Percentiles rank a stretch among this genome's conserved stretches.
Conservation (phyloP, 1,284 basidiomycete species). For the Cutaneotrichosporon sp. region DNA sequence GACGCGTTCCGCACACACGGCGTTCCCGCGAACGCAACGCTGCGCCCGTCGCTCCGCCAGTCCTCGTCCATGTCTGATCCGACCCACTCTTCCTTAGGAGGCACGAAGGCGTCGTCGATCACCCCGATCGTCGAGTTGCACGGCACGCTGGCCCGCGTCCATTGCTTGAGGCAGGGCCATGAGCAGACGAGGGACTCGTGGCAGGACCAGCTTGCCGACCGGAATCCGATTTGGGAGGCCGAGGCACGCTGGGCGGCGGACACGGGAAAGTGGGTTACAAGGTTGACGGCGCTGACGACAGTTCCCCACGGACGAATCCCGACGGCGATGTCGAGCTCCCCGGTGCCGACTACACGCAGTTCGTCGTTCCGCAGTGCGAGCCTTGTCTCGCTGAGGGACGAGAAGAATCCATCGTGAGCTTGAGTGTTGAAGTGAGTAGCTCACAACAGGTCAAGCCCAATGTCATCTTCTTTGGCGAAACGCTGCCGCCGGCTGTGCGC, state of each 20-base stretch:
- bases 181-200: constrained; percentile 62
- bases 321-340: constrained; percentile 88
- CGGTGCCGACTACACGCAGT: constrained; percentile 67
- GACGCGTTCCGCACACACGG: not conserved
- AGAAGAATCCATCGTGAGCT: constrained; percentile 6
- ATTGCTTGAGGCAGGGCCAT: constrained; percentile 66
- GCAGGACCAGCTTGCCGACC: constrained; percentile 63
- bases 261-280: constrained; percentile 51
- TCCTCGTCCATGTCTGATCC: not conserved
- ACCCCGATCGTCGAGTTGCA: constrained; percentile 71
- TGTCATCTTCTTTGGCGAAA: constrained; percentile 81
- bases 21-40: not conserved
- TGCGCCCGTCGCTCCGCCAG: not conserved
- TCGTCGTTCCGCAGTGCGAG: constrained; percentile 71
- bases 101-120: not conserved
- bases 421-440: not conserved
- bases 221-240: constrained; percentile 74
- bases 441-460: constrained; percentile 62
- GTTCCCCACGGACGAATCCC: constrained; percentile 72
- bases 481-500: constrained; percentile 60
- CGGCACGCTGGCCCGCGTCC: constrained; percentile 77
- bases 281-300: constrained; percentile 13
- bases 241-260: constrained; percentile 64
- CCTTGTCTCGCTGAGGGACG: constrained; percentile 55
- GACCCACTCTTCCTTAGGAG: not conserved